These are phyloP conservation scores for Pisolithus marmoratus DNA, from an alignment of 768 basidiomycete species.

Conservation along the genomic window DNA sequence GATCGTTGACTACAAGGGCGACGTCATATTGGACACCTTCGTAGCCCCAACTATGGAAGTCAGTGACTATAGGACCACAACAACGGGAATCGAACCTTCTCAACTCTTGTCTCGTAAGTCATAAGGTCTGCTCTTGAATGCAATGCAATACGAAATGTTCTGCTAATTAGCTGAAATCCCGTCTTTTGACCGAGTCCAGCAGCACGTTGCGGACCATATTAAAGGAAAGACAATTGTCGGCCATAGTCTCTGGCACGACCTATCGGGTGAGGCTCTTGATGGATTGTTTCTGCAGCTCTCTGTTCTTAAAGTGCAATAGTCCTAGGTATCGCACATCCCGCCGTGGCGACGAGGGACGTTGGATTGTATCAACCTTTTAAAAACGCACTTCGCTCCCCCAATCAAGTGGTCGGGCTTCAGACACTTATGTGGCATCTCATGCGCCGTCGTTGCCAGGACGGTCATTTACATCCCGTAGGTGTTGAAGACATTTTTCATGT, in stretches of 20 bases:
- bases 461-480: slow-evolving; percentile 67
- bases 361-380: slow-evolving; percentile 78
- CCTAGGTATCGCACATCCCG: slow-evolving; percentile 74
- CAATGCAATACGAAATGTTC: background rate
- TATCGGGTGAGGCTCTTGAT: slow-evolving; percentile 54
- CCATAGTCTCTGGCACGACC: slow-evolving; percentile 75
- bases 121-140: background rate
- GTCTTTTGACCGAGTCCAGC: slow-evolving; percentile 61
- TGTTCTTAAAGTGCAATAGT: slow-evolving; percentile 37
- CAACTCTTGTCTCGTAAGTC: slow-evolving; percentile 37
- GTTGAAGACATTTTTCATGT: background rate
- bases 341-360: slow-evolving; percentile 73
- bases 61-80: slow-evolving; percentile 66
- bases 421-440: slow-evolving; percentile 82
- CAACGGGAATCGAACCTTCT: slow-evolving; percentile 48
- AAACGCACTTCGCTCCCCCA: slow-evolving; percentile 58
- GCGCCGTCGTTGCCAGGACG: slow-evolving; percentile 71
- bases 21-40: slow-evolving; percentile 53
- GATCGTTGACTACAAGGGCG: slow-evolving; percentile 54
- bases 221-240: slow-evolving; percentile 70
- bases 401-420: slow-evolving; percentile 66
- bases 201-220: slow-evolving; percentile 56
- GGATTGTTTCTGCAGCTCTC: slow-evolving; percentile 1
- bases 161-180: slow-evolving; percentile 31
- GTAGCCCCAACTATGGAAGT: slow-evolving; percentile 64